Conservation (phyloP, 2,329 filamentous ascomycete genomes). For the Bipolaris zeicola region DNA sequence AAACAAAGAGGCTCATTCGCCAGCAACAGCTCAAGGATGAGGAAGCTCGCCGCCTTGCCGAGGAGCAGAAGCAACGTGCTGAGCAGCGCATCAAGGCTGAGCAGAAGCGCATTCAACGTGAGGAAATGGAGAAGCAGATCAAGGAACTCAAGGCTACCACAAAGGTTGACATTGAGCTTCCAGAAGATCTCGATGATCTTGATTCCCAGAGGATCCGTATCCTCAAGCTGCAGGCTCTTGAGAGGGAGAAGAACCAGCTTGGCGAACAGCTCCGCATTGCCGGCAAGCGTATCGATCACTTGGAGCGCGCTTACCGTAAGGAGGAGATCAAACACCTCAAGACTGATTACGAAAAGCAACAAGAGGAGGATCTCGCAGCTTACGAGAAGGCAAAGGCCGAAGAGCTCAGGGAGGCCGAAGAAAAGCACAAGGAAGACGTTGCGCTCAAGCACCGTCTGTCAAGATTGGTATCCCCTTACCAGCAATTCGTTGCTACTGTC, state of each 20-base stretch:
- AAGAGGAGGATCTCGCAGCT: constrained; percentile 74
- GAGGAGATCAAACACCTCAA: constrained; percentile 92
- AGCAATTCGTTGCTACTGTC: constrained; percentile 79
- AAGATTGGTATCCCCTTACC: constrained; percentile 83
- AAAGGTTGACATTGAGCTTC: constrained; percentile 84
- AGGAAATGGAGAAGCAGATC: constrained; percentile 77
- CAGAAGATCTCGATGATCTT: constrained; percentile 74
- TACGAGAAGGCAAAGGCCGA: constrained; percentile 81
- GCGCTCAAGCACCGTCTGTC: constrained; percentile 91
- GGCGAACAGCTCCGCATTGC: constrained; percentile 89
- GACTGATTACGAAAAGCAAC: constrained; percentile 83
- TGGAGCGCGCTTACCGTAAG: constrained; percentile 94
- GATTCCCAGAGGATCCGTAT: constrained; percentile 74
- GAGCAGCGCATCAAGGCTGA: constrained; percentile 77
- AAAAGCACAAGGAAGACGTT: constrained; percentile 90
- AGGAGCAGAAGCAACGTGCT: constrained; percentile 91
- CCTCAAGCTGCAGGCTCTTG: constrained; percentile 92
- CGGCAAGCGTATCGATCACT: constrained; percentile 93
- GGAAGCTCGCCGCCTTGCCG: constrained; percentile 84
- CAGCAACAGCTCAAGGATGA: constrained; percentile 89
- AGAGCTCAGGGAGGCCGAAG: constrained; percentile 78
- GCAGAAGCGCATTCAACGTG: constrained; percentile 53
- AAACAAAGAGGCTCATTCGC: constrained; percentile 81
- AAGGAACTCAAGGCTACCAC: constrained; percentile 91
- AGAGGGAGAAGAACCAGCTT: constrained; percentile 97